Evolutionary conservation across 148 eudicot genomes (phyloP), one percentile per base, ranked within the genome.

Genomic region (Nepenthes gracilis): DNA sequence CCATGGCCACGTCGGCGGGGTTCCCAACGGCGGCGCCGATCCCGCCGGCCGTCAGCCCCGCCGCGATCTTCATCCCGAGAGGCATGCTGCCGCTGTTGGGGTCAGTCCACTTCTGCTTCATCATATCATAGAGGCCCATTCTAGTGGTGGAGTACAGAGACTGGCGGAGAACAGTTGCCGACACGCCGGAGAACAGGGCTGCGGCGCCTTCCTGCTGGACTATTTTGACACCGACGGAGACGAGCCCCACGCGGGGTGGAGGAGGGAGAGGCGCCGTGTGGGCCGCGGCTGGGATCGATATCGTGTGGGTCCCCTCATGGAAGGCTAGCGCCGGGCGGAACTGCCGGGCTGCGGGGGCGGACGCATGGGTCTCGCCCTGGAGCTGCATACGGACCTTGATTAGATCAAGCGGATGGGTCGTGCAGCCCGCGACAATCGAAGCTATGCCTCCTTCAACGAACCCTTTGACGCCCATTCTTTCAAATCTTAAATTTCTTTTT

Each of bases 1-100:
- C 97, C 97, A 91, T 87, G 0, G 97, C 85, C 38, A 91, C 85
- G 63, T 91, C 97, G 2, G 97, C 97, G 0, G 97, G 97, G 74
- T 91, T 91, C 0, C 97, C 97, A 35, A 87, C 93, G 12, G 96
- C 87, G 35, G 97, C 97, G 2, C 97, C 97, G 70, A 91, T 69
- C 1, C 75, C 97, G 0, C 97, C 97, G 61, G 97, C 92, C 59
- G 83, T 50, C 1, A 91, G 60, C 0, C 97, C 97, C 48, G 97
- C 92, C 4, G 72, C 61, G 36, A 91, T 87, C 60, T 91, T 91
- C 14, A 52, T 56, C 33, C 33, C 36, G 2, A 91, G 54, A 1
- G 85, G 74, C 55, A 91, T 48, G 64, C 15, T 72, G 0, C 82
- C 81, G 32, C 87, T 65, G 2, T 35, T 37, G 0, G 83, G 88